These are phyloP conservation scores for Neurospora sp. DNA, from an alignment of 2,329 filamentous ascomycete genomes.

Conservation along the genomic window DNA sequence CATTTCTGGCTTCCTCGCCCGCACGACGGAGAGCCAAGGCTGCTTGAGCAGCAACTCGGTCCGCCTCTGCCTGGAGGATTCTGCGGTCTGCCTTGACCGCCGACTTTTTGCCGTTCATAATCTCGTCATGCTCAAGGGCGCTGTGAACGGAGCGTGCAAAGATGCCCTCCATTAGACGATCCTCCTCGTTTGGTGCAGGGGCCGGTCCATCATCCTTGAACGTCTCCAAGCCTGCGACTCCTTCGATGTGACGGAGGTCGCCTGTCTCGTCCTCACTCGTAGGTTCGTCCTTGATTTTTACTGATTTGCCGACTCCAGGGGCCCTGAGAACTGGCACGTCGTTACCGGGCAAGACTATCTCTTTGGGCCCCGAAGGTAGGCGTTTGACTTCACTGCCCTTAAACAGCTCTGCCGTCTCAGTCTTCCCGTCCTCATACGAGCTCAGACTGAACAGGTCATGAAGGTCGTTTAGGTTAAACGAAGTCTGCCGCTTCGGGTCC, in stretches of 20 bases:
- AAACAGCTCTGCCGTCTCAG: slow-evolving; percentile 80
- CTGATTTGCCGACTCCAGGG: background rate
- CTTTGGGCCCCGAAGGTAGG: slow-evolving; percentile 19
- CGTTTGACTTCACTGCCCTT: slow-evolving; percentile 73
- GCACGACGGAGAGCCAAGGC: slow-evolving; percentile 66
- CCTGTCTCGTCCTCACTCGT: slow-evolving; percentile 12
- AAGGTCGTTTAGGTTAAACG: slow-evolving; percentile 80
- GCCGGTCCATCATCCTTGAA: slow-evolving; percentile 43
- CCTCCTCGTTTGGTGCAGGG: slow-evolving; percentile 44
- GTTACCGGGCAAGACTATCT: slow-evolving; percentile 21
- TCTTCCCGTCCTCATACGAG: slow-evolving; percentile 55
- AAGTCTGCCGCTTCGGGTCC: slow-evolving; percentile 86
- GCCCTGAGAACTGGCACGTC: slow-evolving; percentile 9
- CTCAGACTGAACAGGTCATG: slow-evolving; percentile 85
- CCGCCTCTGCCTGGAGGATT: slow-evolving; percentile 74
- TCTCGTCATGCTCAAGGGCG: slow-evolving; percentile 87
- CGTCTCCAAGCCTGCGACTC: slow-evolving; percentile 55
- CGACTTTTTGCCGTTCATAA: slow-evolving; percentile 62
- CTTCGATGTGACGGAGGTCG: slow-evolving; percentile 27
- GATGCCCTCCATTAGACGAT: slow-evolving; percentile 77
- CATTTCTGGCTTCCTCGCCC: slow-evolving; percentile 57
- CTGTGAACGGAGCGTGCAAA: slow-evolving; percentile 82
- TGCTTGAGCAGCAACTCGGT: slow-evolving; percentile 66
- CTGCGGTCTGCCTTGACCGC: slow-evolving; percentile 63
- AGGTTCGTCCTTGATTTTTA: slow-evolving; percentile 1